These are phyloP conservation scores for Aspergillus ochraceoroseus DNA, from an alignment of 2,329 filamentous ascomycete species.

Conservation along the genomic window DNA sequence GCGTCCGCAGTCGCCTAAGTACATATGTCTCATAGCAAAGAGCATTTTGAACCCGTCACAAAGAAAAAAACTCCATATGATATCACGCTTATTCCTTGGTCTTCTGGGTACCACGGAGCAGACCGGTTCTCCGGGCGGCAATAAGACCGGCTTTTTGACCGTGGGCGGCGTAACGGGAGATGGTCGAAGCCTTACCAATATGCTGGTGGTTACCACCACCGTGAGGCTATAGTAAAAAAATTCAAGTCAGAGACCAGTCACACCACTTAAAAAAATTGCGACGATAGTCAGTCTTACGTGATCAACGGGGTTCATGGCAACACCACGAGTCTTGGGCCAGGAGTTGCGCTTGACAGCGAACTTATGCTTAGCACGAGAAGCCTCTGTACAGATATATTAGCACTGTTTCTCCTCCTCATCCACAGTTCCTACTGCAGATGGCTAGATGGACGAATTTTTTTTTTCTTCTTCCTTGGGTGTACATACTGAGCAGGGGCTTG, in stretches of 20 bases:
- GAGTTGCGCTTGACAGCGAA: conserved; percentile 99
- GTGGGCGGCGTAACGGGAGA: conserved; percentile 93
- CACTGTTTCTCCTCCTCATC: conserved; percentile 6
- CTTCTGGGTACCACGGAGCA: conserved; percentile 99
- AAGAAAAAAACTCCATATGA: conserved; percentile 56
- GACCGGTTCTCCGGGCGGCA: conserved; percentile 98
- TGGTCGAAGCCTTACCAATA: conserved; percentile 99
- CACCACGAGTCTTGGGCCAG: conserved; percentile 99
- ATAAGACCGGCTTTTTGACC: conserved; percentile 99
- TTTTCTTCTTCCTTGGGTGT: not conserved
- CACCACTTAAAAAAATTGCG: not conserved
- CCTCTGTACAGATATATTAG: conserved; percentile 63
- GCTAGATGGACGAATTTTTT: no score
- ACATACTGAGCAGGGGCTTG: conserved; percentile 90
- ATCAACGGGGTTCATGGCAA: conserved; percentile 99
- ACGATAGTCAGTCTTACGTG: conserved; percentile 56
- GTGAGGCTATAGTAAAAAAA: conserved; percentile 57
- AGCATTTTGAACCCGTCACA: conserved; percentile 42
- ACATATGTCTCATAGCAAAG: conserved; percentile 42
- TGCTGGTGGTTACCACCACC: conserved; percentile 99
- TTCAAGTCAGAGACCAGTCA: conserved; percentile 19
- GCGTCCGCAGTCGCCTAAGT: conserved; percentile 41
- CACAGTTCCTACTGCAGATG: not conserved
- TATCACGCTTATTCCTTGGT: conserved; percentile 79
- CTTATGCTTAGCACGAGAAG: conserved; percentile 99